Conservation (phyloP, 768 basidiomycete species). For the Infundibulicybe gibba region DNA sequence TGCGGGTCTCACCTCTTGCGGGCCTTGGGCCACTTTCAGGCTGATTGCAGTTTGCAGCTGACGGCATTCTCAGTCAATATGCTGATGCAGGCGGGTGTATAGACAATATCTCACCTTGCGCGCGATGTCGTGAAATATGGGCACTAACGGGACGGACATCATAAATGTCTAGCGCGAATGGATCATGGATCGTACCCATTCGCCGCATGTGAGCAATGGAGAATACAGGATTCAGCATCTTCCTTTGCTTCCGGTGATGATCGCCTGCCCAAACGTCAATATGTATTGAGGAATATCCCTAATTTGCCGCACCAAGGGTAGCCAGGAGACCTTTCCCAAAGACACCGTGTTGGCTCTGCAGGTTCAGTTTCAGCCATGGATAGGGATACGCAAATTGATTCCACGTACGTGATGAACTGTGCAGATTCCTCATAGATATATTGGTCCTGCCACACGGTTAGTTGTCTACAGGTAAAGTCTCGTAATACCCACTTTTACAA, state of each 20-base stretch:
- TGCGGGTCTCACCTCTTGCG: slow-evolving; percentile 1
- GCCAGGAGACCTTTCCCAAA: slow-evolving; percentile 6
- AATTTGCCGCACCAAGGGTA: slow-evolving; percentile 6
- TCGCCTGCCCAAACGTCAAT: slow-evolving; percentile 15
- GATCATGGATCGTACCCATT: slow-evolving; percentile 22
- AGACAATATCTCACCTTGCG: neutral
- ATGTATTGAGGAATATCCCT: neutral
- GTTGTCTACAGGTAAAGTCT: neutral
- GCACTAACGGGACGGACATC: neutral
- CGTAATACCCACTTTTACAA: slow-evolving; percentile 24
- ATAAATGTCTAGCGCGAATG: slow-evolving; percentile 4
- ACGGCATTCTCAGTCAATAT: neutral
- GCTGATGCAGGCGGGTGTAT: slow-evolving; percentile 8
- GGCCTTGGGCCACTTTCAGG: neutral
- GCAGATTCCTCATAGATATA: slow-evolving; percentile 32
- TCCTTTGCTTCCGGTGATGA: slow-evolving; percentile 27
- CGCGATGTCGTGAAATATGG: neutral
- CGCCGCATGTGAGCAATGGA: slow-evolving; percentile 28
- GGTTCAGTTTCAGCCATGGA: neutral
- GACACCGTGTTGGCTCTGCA: too few species aligned
- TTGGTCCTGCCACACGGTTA: slow-evolving; percentile 6
- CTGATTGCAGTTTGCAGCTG: neutral
- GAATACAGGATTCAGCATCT: slow-evolving; percentile 32
- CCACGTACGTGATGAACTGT: slow-evolving; percentile 24
- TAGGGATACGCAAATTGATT: neutral